Conservation (phyloP, 1,284 basidiomycete genomes). For the Microbotryum saponariae region DNA sequence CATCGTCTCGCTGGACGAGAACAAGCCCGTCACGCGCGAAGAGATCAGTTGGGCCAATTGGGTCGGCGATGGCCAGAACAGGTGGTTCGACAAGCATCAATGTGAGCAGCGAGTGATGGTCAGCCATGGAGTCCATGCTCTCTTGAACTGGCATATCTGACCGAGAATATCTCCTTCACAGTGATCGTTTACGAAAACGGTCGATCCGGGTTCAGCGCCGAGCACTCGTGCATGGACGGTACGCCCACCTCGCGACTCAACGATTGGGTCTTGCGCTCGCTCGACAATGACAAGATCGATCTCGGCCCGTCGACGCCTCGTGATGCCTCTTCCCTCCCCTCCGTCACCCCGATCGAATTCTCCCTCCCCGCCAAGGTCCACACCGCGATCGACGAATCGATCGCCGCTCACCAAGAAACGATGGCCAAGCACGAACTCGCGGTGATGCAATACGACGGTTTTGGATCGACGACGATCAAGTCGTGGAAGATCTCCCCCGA, state of each 20-base stretch:
- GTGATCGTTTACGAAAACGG: conserved; percentile 90
- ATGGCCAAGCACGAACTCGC: conserved; percentile 73
- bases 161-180: conserved; percentile 38
- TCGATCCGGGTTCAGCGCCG: conserved; percentile 70
- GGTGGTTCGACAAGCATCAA: conserved; percentile 98
- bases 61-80: conserved; percentile 85
- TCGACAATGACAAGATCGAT: conserved; percentile 71
- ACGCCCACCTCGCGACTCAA: conserved; percentile 91
- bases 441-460: conserved; percentile 81
- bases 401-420: conserved; percentile 66
- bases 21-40: conserved; percentile 67
- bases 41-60: conserved; percentile 76
- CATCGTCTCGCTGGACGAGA: conserved; percentile 77
- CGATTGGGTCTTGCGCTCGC: conserved; percentile 78
- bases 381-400: conserved; percentile 48
- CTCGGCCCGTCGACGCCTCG: conserved; percentile 48
- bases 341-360: conserved; percentile 65
- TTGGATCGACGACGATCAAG: conserved; percentile 85
- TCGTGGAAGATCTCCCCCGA: conserved; percentile 83
- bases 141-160: conserved; percentile 2
- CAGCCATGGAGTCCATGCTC: not conserved
- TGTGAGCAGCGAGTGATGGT: conserved; percentile 47
- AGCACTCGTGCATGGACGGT: conserved; percentile 89
- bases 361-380: conserved; percentile 53
- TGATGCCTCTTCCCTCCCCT: conserved; percentile 49